Conservation (phyloP, 2,329 filamentous ascomycete genomes). For the Neospermospora avenae region DNA sequence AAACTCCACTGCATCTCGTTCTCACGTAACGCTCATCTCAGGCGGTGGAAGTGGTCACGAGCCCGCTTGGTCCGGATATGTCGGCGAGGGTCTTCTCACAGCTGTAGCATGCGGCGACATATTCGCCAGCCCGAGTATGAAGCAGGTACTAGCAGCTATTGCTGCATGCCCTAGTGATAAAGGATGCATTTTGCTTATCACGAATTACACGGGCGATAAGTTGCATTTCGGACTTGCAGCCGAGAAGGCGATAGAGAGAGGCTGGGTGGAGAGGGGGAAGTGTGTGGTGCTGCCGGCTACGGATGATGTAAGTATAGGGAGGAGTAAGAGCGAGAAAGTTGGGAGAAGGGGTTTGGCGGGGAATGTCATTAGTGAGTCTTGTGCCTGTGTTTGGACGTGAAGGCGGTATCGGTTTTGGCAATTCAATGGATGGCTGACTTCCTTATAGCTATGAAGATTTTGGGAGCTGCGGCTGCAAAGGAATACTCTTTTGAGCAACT, state of each 20-base stretch:
- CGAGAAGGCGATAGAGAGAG: constrained; percentile 39
- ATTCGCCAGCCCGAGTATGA: constrained; percentile 61
- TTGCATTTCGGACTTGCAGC: constrained; percentile 43
- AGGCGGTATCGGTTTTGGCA: too few species aligned
- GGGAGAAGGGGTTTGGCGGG: constrained; percentile 60
- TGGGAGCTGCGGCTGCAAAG: constrained; percentile 29
- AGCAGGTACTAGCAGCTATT: constrained; percentile 59
- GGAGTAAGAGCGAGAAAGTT: constrained; percentile 51
- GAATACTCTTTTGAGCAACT: constrained; percentile 26
- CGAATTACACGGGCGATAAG: constrained; percentile 50
- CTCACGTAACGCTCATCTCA: constrained; percentile 27
- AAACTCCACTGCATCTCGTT: constrained; percentile 39
- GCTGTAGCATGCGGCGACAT: constrained; percentile 60
- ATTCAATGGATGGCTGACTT: not conserved
- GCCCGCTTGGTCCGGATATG: constrained; percentile 60
- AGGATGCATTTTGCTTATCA: constrained; percentile 59
- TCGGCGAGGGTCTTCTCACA: constrained; percentile 58
- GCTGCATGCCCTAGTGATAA: constrained; percentile 50
- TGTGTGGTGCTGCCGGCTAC: constrained; percentile 55
- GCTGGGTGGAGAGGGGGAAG: constrained; percentile 42
- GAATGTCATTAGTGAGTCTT: constrained; percentile 47
- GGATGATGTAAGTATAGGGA: constrained; percentile 63
- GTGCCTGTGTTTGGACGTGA: not conserved
- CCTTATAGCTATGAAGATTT: constrained; percentile 38
- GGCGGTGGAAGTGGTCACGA: constrained; percentile 36